phyloP scores from a whole-genome alignment of 352 stramenopile species.

The Pythium utonaiense region DNA sequence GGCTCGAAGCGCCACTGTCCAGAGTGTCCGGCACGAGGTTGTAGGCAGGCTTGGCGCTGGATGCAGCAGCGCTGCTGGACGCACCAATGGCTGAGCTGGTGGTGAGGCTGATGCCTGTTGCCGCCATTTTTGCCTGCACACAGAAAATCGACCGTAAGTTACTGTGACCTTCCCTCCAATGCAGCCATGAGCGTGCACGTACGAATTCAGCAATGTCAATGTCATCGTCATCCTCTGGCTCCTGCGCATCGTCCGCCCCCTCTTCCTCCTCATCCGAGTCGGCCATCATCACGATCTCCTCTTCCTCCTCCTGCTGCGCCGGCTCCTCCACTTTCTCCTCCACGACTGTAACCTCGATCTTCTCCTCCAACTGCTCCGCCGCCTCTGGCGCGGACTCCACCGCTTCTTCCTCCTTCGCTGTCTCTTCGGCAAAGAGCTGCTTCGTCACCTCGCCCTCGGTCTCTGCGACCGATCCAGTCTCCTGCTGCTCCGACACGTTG shows the following conservation, averaged over 20 bases:
- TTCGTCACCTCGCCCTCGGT: slow-evolving; percentile 12
- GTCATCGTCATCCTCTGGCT: slow-evolving; percentile 26
- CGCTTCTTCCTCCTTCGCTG: slow-evolving; percentile 3
- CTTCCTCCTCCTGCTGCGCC: slow-evolving; percentile 32
- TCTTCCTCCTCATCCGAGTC: slow-evolving; percentile 37
- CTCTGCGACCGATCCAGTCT: background rate
- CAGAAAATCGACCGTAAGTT: background rate
- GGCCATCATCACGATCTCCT: slow-evolving; percentile 46
- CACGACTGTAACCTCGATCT: background rate
- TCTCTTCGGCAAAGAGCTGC: slow-evolving; percentile 21
- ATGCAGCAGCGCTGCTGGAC: background rate
- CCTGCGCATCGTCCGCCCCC: slow-evolving; percentile 4
- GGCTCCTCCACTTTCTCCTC: slow-evolving; percentile 18
- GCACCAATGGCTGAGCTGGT: background rate
- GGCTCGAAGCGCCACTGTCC: slow-evolving; percentile 60
- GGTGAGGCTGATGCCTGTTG: slow-evolving; percentile 21
- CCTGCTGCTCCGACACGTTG: slow-evolving; percentile 6
- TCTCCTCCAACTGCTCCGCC: background rate
- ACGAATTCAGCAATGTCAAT: slow-evolving; percentile 55
- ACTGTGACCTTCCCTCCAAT: background rate
- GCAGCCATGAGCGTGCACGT: slow-evolving; percentile 11
- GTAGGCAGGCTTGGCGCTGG: background rate
- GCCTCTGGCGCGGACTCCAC: background rate
- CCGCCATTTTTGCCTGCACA: slow-evolving; percentile 25
- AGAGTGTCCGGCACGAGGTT: slow-evolving; percentile 29